Percentiles rank a stretch among this genome's conserved stretches.
Conservation (phyloP, 2,329 filamentous ascomycete species). For the Westerdykella sp. region DNA sequence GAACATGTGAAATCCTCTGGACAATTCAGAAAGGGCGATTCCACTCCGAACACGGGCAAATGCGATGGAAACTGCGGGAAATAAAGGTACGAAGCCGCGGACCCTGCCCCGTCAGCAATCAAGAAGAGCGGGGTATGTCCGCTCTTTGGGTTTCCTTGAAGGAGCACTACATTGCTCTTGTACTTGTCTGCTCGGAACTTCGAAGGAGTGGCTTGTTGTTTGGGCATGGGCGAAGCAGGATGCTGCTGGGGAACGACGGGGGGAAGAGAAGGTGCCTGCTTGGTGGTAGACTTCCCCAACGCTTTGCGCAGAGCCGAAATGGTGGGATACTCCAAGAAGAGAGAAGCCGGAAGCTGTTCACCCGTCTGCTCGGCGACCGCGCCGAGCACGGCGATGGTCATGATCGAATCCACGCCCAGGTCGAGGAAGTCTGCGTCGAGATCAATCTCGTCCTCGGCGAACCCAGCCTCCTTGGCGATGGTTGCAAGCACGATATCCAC, state of each 20-base stretch:
- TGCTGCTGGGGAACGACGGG: too few species aligned
- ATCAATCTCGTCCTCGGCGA: conserved; percentile 7
- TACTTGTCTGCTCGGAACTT: too few species aligned
- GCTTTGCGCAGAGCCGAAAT: too few species aligned
- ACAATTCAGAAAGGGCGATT: conserved; percentile 1
- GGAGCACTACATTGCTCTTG: not conserved
- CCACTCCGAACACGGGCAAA: not conserved
- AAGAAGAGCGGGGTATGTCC: conserved; percentile 32
- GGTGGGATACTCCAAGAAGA: conserved; percentile 51
- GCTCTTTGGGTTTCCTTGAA: not conserved
- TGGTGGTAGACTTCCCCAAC: too few species aligned
- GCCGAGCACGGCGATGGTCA: conserved; percentile 16
- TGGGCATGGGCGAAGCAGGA: too few species aligned
- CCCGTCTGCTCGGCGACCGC: conserved; percentile 11
- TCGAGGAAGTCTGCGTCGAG: conserved; percentile 14
- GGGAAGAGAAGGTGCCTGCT: too few species aligned
- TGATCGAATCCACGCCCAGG: conserved; percentile 22
- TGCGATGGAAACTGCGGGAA: conserved; percentile 16
- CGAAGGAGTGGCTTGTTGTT: too few species aligned
- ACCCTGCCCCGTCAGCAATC: conserved; percentile 47
- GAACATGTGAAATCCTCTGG: not conserved
- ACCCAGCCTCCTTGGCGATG: too few species aligned
- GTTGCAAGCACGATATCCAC: too few species aligned
- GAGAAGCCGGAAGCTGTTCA: conserved; percentile 9
- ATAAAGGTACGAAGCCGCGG: conserved; percentile 42